Evolutionary conservation across 2,329 filamentous ascomycete genomes (phyloP).

Genomic region (Fusarium clavum): DNA sequence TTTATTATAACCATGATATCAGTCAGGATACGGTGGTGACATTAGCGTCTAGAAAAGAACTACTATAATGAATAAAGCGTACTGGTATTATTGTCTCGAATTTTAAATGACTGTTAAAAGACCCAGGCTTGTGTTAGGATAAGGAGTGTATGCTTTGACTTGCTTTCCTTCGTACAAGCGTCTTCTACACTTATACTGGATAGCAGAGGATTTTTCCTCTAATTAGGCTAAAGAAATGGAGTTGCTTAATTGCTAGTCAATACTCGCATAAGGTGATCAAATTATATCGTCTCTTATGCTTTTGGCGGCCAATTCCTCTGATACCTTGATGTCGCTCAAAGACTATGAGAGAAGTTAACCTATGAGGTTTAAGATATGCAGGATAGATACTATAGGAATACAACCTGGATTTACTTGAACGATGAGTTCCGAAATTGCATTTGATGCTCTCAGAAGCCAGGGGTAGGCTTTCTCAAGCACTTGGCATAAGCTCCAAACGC

Average conservation of each 20-base stretch:
- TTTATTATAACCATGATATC: background rate
- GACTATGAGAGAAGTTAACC: background rate
- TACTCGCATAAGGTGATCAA: background rate
- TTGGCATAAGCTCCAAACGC: background rate
- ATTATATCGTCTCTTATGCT: background rate
- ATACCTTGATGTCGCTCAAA: background rate
- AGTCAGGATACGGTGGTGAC: background rate
- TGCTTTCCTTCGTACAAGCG: background rate
- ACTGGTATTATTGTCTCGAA: background rate
- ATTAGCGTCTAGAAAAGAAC: background rate
- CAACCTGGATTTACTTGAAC: background rate
- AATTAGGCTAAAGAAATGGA: background rate
- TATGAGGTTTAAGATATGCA: background rate
- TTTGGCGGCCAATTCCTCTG: background rate
- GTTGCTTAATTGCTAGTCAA: background rate
- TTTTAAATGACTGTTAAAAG: background rate
- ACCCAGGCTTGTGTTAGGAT: background rate
- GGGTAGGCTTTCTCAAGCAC: background rate
- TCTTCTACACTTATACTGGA: background rate
- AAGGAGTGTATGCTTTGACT: background rate
- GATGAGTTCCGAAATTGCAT: background rate
- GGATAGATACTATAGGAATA: background rate
- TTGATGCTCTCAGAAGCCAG: background rate
- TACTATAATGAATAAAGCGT: background rate
- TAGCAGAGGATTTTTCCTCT: background rate